Conservation (phyloP, 2,329 filamentous ascomycete genomes). For the Cladosporium sp. region DNA sequence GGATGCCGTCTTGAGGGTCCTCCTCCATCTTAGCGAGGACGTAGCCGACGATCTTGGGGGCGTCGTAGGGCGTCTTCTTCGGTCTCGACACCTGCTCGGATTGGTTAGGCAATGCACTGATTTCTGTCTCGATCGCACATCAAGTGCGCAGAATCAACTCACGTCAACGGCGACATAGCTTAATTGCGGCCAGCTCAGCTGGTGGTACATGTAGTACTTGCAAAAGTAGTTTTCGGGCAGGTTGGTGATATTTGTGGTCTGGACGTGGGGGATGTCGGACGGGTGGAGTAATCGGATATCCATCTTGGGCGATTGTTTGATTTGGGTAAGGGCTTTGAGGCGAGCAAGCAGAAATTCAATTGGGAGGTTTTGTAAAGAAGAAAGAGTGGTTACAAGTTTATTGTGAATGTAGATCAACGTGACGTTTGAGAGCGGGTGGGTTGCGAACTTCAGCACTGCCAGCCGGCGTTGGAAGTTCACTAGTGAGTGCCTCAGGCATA, state of each 20-base stretch:
- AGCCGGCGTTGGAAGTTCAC: neutral
- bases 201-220: constrained; percentile 99
- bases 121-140: too few species aligned
- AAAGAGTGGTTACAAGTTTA: neutral
- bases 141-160: neutral
- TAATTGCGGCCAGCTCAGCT: constrained; percentile 94
- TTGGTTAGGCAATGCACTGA: too few species aligned
- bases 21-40: constrained; percentile 99
- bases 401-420: neutral
- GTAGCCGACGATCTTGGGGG: constrained; percentile 96
- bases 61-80: constrained; percentile 72
- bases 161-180: constrained; percentile 91
- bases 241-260: constrained; percentile 98
- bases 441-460: too few species aligned
- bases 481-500: neutral
- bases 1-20: constrained; percentile 83
- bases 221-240: constrained; percentile 99
- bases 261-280: constrained; percentile 83
- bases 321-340: neutral
- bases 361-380: too few species aligned
- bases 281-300: constrained; percentile 83
- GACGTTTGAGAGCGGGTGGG: neutral
- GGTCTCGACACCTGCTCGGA: constrained; percentile 64
- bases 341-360: constrained; percentile 1
- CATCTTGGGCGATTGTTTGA: constrained; percentile 48